Base-by-base conservation (phyloP, 2,329 filamentous ascomycete genomes). In the Hypomyces perniciosus region DNA sequence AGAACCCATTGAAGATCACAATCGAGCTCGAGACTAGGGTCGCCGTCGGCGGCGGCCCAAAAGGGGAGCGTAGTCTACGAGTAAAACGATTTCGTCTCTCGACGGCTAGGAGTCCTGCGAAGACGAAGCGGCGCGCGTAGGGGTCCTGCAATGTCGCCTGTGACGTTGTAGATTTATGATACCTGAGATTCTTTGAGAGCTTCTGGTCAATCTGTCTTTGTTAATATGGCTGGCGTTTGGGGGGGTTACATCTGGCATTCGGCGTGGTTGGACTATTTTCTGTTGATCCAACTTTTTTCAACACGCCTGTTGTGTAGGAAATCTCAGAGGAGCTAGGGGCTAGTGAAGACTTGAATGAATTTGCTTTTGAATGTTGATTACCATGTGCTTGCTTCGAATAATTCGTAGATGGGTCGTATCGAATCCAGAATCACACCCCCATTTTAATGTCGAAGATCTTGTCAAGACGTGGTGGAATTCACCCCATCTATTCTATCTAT, bases 141-240 rank as follows among this genome's bases (percentile, higher is more conserved):
- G 20, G 35, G 31, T 44, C 45, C 39, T 27, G 35, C 43, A 46
- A 30, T 44, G 50, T 46, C 44, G 49, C 56, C 55, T 55, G 52
- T 41, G 46, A 53, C 46, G 45, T 56, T 53, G 54, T 54, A 56
- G 55, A 56, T 55, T 51, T 57, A 53, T 54, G 57, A 68, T 68
- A 68, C 62, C 65, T 66, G 61, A 63, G 56, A 53, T 42, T 55
- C 53, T 50, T 51, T 47, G 38, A 64, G 54, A 47, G 48, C 53
- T 59, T 60, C 52, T 57, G 57, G 54, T 52, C 57, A 61, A 54
- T 54, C 52, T 50, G 42, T 50, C 47, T 41, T 44, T 51, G 51
- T 51, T 53, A 47, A 45, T 47, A 51, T 45, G 62, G 62, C 58
- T 60, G 65, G 65, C 65, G 65, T 68, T 68, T 62, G 57, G 57